phyloP scores from a whole-genome alignment of 352 stramenopile genomes.

The Pythium periplocum region DNA sequence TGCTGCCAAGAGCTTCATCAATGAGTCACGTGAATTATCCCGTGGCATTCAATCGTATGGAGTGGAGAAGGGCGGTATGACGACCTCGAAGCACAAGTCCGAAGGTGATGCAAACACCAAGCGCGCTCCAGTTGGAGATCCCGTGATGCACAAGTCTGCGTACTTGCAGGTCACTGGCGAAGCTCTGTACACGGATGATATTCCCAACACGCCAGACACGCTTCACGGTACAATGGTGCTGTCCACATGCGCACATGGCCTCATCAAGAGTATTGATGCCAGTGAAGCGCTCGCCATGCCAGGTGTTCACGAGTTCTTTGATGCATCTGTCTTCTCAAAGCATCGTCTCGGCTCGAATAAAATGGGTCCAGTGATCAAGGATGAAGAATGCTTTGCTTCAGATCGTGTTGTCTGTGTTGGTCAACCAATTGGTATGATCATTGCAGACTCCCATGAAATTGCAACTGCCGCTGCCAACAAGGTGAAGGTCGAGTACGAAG shows the following conservation, averaged over 20 bases:
- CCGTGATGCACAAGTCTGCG: constrained; percentile 90
- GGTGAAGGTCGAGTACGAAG: constrained; percentile 88
- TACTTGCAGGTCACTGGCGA: constrained; percentile 94
- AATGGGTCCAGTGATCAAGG: constrained; percentile 75
- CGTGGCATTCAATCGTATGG: constrained; percentile 54
- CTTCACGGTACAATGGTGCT: constrained; percentile 92
- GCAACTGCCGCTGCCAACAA: constrained; percentile 72
- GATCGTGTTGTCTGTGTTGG: constrained; percentile 68
- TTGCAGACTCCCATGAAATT: constrained; percentile 77
- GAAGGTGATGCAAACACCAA: constrained; percentile 30
- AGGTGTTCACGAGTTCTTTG: constrained; percentile 88
- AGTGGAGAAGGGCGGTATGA: constrained; percentile 54
- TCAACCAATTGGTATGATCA: constrained; percentile 75
- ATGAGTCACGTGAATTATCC: constrained; percentile 44
- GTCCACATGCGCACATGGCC: constrained; percentile 67
- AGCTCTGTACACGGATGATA: constrained; percentile 94
- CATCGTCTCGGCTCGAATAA: constrained; percentile 65
- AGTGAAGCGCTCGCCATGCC: constrained; percentile 74
- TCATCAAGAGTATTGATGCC: constrained; percentile 86
- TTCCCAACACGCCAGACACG: constrained; percentile 78
- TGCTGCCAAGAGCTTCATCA: constrained; percentile 50
- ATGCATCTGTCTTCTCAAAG: constrained; percentile 63
- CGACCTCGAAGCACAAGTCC: constrained; percentile 54
- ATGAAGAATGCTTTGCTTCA: constrained; percentile 86
- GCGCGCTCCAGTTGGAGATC: constrained; percentile 80